Conservation (phyloP, 1,284 basidiomycete genomes). For the Rhodotorula sp. region DNA sequence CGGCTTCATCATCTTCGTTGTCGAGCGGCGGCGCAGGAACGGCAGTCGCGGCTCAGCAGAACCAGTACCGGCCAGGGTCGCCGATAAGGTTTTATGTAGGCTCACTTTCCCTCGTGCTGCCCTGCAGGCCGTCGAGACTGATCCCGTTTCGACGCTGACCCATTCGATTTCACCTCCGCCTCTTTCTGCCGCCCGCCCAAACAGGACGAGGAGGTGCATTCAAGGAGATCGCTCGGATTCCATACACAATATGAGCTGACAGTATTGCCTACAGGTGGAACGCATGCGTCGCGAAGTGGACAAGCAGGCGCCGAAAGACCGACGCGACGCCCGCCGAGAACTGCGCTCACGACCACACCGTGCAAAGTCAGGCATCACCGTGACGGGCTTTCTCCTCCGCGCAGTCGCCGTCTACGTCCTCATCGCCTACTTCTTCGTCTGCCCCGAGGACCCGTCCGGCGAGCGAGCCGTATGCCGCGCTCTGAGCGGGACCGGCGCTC, state of each 20-base stretch:
- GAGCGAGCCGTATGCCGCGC: slow-evolving; percentile 33
- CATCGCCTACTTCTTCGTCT: slow-evolving; percentile 38
- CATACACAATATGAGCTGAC: not conserved
- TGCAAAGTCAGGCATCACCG: slow-evolving; percentile 4
- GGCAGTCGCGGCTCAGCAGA: not conserved
- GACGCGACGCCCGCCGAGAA: slow-evolving; percentile 6
- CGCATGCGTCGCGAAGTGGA: slow-evolving; percentile 35
- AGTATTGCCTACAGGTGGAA: slow-evolving; percentile 19
- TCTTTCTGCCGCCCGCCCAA: not conserved
- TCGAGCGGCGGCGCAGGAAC: not conserved
- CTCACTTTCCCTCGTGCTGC: rapidly evolving
- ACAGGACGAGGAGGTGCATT: slow-evolving; percentile 30
- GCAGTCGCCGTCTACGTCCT: slow-evolving; percentile 36
- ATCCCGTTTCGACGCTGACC: not conserved
- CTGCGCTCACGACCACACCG: slow-evolving; percentile 9
- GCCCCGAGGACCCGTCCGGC: slow-evolving; percentile 27
- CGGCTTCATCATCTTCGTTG: not conserved
- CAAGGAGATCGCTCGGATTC: not conserved
- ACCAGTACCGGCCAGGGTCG: slow-evolving; percentile 4
- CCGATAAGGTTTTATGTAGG: slow-evolving; percentile 36
- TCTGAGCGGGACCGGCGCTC: slow-evolving; percentile 11
- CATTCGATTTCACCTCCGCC: not conserved
- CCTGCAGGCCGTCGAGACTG: too few relatives aligned
- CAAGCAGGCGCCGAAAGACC: slow-evolving; percentile 15
- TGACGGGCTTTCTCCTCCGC: slow-evolving; percentile 33